Evolutionary conservation across 441 rosid species (phyloP).

Genomic region (Oxalis stricta): DNA sequence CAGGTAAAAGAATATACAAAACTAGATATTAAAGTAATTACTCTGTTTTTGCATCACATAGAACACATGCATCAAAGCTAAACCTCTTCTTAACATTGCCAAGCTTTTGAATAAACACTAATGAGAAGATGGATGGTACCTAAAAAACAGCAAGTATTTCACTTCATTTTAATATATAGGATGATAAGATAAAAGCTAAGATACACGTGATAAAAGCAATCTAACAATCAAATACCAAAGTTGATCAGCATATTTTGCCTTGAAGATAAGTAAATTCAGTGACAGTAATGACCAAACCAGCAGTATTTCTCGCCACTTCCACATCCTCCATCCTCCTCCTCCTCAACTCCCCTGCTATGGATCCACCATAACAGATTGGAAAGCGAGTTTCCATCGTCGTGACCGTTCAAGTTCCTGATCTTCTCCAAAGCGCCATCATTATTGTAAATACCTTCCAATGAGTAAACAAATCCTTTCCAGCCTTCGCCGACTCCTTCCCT

Average conservation of each 20-base stretch:
- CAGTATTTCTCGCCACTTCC: conserved; percentile 46
- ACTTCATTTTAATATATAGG: too few species aligned
- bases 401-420: conserved; percentile 32
- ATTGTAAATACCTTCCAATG: conserved; percentile 62
- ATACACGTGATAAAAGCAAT: too few species aligned
- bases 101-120: too few species aligned
- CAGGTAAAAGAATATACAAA: too few species aligned
- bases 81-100: too few species aligned
- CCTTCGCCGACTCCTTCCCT: conserved; percentile 76
- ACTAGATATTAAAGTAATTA: too few species aligned
- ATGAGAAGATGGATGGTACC: too few species aligned
- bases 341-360: conserved; percentile 43
- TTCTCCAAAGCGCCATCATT: conserved; percentile 50
- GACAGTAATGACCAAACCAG: conserved; percentile 67
- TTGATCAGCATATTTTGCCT: not conserved
- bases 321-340: conserved; percentile 21
- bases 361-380: conserved; percentile 85
- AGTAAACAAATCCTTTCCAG: conserved; percentile 88
- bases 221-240: not conserved
- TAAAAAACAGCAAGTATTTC: too few species aligned
- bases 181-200: too few species aligned
- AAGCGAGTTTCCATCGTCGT: conserved; percentile 74
- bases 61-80: too few species aligned
- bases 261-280: conserved; percentile 15
- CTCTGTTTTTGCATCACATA: too few species aligned